Conservation (phyloP, 495 filamentous ascomycete species). For the Cercophora newfieldiana region DNA sequence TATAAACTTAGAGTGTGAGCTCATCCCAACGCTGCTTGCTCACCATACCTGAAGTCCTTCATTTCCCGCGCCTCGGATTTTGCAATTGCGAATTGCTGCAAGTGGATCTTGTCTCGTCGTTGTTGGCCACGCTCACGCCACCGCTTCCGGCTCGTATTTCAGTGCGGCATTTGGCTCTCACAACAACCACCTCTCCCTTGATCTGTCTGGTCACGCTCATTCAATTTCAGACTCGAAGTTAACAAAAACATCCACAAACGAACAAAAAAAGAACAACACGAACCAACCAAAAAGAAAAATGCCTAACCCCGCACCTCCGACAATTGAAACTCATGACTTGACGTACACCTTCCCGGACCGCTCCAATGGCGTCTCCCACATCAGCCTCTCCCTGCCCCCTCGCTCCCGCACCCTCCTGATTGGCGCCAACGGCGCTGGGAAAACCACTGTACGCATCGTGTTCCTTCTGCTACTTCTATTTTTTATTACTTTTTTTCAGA, state of each 20-base stretch:
- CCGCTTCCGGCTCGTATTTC: not conserved
- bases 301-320: constrained; percentile 27
- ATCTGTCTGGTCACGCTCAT: not conserved
- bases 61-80: not conserved
- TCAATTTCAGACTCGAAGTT: not conserved
- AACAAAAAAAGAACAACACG: not conserved
- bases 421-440: constrained; percentile 96
- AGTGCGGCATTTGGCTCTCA: not conserved
- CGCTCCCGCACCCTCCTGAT: constrained; percentile 88
- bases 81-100: not conserved
- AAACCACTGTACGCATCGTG: too few species aligned
- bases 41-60: not conserved
- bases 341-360: constrained; percentile 88
- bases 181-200: not conserved
- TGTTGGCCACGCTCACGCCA: not conserved
- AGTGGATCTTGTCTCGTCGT: not conserved
- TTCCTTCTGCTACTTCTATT: too few species aligned
- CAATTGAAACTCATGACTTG: constrained; percentile 67
- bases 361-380: constrained; percentile 66
- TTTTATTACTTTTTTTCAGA: too few species aligned
- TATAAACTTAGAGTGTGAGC: not conserved
- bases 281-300: not conserved
- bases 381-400: constrained; percentile 74
- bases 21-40: not conserved
- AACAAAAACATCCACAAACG: too few species aligned